Conservation (phyloP, 371 early-diverging fungal species). For the Mucor indicus region DNA sequence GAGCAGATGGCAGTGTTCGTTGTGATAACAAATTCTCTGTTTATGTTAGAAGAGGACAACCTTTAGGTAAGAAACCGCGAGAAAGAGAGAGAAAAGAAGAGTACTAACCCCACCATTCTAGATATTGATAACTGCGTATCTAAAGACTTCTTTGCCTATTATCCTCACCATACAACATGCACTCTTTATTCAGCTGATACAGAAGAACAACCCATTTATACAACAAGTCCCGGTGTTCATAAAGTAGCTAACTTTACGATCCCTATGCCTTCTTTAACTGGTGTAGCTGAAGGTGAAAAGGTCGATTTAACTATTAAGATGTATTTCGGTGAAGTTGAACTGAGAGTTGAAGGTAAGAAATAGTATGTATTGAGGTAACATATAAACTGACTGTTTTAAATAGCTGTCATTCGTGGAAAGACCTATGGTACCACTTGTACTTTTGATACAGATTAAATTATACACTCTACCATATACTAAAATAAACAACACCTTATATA, state of each 20-base stretch:
- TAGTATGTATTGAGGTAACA: not conserved
- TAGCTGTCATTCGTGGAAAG: conserved; percentile 49
- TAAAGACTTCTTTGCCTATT: conserved; percentile 46
- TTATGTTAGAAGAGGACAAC: conserved; percentile 43
- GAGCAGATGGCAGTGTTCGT: conserved; percentile 48
- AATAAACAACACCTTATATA: no score
- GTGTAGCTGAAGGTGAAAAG: conserved; percentile 51
- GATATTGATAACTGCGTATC: conserved; percentile 29
- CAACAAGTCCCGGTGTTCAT: conserved; percentile 47
- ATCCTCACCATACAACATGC: conserved; percentile 50
- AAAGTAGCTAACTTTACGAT: conserved; percentile 53
- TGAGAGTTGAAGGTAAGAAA: conserved; percentile 33
- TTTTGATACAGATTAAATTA: conserved; percentile 42
- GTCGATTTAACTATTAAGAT: conserved; percentile 39
- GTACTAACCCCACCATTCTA: conserved; percentile 20
- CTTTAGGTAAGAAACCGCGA: conserved; percentile 30
- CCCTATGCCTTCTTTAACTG: conserved; percentile 51
- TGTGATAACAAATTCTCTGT: conserved; percentile 50
- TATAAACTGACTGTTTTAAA: not conserved
- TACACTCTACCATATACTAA: no score
- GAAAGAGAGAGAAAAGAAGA: no score
- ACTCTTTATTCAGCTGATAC: conserved; percentile 50
- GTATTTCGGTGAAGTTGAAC: conserved; percentile 48
- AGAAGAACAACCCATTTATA: conserved; percentile 49
- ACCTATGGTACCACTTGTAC: conserved; percentile 49